phyloP scores from a whole-genome alignment of 2,329 filamentous ascomycete species.

The Pseudogymnoascus sp. region DNA sequence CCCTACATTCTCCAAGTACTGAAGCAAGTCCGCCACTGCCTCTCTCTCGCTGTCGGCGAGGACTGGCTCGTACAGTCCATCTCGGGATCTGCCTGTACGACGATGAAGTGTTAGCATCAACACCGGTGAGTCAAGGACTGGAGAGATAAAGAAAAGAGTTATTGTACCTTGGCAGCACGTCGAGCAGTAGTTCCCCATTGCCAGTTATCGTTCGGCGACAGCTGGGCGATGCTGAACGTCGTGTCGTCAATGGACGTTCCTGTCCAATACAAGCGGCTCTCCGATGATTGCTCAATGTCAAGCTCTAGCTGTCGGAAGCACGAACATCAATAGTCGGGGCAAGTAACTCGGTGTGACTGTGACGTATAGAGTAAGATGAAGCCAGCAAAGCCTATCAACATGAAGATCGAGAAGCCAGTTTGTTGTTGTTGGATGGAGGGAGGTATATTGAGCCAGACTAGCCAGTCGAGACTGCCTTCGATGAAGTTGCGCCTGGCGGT shows the following conservation, averaged over 20 bases:
- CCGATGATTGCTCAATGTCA: conserved; percentile 2
- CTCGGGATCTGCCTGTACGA: conserved; percentile 60
- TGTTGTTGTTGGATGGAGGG: not conserved
- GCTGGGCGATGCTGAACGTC: not conserved
- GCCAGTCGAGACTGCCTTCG: not conserved
- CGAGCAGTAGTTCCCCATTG: conserved; percentile 55
- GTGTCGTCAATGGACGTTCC: not conserved
- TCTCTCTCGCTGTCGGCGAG: conserved; percentile 94
- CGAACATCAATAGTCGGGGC: not conserved
- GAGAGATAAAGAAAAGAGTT: conserved; percentile 9
- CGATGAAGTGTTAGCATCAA: conserved; percentile 27
- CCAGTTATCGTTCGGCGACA: conserved; percentile 22
- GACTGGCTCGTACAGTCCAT: conserved; percentile 77
- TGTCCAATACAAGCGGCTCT: conserved; percentile 3
- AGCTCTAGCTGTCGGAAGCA: not conserved
- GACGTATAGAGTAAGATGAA: not conserved
- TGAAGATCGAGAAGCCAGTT: not conserved
- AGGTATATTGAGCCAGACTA: conserved; percentile 3
- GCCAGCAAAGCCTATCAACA: not conserved
- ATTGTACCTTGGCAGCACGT: conserved; percentile 54
- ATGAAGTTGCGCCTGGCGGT: conserved; percentile 1
- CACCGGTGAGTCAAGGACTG: conserved; percentile 10
- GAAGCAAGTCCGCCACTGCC: conserved; percentile 88
- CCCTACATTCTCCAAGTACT: conserved; percentile 88
- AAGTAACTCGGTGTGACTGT: not conserved